Percentiles rank a stretch among this genome's conserved stretches.
These are phyloP conservation scores for Cruciata laevipes DNA, from an alignment of 257 asterid genomes.

Conservation along the genomic window DNA sequence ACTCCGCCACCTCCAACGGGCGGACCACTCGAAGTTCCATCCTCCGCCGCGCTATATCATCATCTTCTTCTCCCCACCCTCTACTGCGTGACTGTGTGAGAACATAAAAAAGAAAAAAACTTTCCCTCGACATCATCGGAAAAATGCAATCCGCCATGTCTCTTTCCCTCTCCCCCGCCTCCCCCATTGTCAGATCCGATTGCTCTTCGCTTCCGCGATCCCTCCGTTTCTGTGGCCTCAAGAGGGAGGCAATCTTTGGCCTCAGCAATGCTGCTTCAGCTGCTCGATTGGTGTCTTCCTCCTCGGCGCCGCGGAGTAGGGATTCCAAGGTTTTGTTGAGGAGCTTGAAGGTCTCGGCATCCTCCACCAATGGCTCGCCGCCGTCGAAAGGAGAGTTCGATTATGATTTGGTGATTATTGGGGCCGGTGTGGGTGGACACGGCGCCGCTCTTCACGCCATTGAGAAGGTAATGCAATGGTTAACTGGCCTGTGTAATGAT, in stretches of 20 bases:
- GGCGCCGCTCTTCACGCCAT: conserved; percentile 99
- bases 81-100: conserved; percentile 10
- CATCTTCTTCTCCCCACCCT: background rate
- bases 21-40: conserved; percentile 58
- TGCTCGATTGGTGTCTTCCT: conserved; percentile 25
- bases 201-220: conserved; percentile 44
- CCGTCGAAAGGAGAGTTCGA: conserved; percentile 48
- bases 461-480: conserved; percentile 44
- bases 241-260: conserved; percentile 50
- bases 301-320: conserved; percentile 10
- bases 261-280: conserved; percentile 23
- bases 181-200: conserved; percentile 41
- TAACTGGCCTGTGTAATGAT: background rate
- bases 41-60: conserved; percentile 8
- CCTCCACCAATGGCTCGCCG: conserved; percentile 44
- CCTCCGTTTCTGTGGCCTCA: conserved; percentile 78
- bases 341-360: conserved; percentile 37
- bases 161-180: conserved; percentile 48
- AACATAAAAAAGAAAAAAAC: background rate
- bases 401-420: conserved; percentile 90
- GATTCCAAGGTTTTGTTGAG: background rate
- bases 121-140: background rate
- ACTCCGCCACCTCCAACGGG: conserved; percentile 52
- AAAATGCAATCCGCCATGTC: conserved; percentile 64
- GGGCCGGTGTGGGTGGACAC: conserved; percentile 98